A percentile compares a stretch with the other conserved stretches of the same genome.
phyloP scores from a whole-genome alignment of 148 eudicot genomes.

The Chenopodium formosanum region DNA sequence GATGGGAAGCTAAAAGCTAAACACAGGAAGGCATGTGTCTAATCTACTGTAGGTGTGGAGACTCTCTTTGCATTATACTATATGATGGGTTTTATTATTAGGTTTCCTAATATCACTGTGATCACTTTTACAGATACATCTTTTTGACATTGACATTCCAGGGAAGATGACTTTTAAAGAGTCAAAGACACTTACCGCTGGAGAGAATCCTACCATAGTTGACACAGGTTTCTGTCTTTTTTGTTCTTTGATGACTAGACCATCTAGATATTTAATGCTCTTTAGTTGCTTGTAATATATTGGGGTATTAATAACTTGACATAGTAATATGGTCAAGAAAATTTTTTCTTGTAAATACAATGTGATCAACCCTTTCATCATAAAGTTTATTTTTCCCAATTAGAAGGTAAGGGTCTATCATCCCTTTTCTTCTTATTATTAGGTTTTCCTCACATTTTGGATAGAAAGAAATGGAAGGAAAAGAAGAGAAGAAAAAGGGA shows the following conservation, averaged over 20 bases:
- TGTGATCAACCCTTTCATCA: background rate
- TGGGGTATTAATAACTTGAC: background rate
- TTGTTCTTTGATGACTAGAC: background rate
- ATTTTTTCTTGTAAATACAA: background rate
- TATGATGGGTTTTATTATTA: background rate
- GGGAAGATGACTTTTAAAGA: conserved; percentile 66
- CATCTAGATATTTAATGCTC: background rate
- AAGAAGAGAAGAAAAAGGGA: background rate
- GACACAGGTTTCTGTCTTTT: conserved; percentile 57
- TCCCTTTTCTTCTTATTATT: background rate
- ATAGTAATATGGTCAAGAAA: background rate
- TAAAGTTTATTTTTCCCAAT: too few species aligned
- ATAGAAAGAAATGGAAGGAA: background rate
- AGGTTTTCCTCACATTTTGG: background rate
- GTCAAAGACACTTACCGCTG: conserved; percentile 68
- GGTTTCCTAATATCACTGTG: background rate
- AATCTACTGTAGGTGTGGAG: conserved; percentile 16
- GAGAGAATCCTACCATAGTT: conserved; percentile 67
- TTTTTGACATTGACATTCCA: conserved; percentile 74
- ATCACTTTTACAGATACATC: conserved; percentile 51
- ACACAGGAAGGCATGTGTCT: conserved; percentile 67
- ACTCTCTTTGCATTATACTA: background rate
- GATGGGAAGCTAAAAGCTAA: conserved; percentile 69
- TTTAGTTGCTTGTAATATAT: background rate
- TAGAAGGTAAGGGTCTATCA: too few species aligned